Evolutionary conservation across 106 monocot genomes (phyloP).

Genomic region (Allium sativum): DNA sequence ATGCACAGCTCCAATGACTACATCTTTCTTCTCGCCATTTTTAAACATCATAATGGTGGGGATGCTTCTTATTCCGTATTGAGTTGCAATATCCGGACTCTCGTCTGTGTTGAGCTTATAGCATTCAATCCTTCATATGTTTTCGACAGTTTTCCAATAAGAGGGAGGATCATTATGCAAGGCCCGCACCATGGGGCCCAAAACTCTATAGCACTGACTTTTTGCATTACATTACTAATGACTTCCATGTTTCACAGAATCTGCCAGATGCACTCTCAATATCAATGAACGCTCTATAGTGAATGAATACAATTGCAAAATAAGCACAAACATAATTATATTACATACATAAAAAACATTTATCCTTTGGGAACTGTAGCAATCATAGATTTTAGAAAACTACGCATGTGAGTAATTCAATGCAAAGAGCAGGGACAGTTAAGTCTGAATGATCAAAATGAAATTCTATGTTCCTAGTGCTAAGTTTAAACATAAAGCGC

Average conservation of each 20-base stretch:
- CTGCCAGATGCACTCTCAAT: too few species aligned
- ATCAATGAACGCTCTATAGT: too few species aligned
- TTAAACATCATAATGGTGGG: conserved; percentile 51
- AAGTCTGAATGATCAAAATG: too few species aligned
- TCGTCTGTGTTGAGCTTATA: conserved; percentile 54
- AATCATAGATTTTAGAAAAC: too few species aligned
- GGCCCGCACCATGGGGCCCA: conserved; percentile 78
- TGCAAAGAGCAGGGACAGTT: too few species aligned
- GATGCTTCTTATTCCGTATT: conserved; percentile 55
- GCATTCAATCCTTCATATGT: conserved; percentile 37
- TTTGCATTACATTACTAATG: conserved; percentile 22
- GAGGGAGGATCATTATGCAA: conserved; percentile 38
- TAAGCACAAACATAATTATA: too few species aligned
- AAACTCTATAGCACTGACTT: conserved; percentile 48
- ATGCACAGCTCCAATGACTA: conserved; percentile 43
- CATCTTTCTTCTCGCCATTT: conserved; percentile 56
- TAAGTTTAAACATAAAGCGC: too few species aligned
- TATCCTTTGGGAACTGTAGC: too few species aligned
- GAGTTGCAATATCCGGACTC: conserved; percentile 35
- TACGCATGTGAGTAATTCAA: too few species aligned
- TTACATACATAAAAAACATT: too few species aligned
- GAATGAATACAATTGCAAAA: too few species aligned
- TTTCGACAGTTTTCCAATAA: conserved; percentile 32
- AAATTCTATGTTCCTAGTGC: too few species aligned
- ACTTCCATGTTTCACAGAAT: conserved; percentile 35